Conservation (phyloP, 139 green algal genomes). For the Nannochloris sp. region DNA sequence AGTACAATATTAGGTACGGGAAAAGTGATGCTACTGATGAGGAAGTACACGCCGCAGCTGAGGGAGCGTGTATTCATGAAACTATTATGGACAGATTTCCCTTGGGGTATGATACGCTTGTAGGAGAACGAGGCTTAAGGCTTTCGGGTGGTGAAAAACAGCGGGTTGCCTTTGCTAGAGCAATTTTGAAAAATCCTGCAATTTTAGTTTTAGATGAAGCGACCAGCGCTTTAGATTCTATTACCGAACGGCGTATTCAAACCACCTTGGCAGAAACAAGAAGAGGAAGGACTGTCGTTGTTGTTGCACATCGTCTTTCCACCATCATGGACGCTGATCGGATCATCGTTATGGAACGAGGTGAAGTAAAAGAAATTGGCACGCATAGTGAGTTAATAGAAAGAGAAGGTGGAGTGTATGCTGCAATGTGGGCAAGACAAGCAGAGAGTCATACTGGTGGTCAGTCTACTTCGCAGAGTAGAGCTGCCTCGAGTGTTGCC, state of each 20-base stretch:
- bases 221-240: slow-evolving; percentile 77
- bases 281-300: slow-evolving; percentile 31
- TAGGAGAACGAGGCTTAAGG: slow-evolving; percentile 36
- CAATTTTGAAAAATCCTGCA: slow-evolving; percentile 54
- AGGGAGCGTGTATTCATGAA: slow-evolving; percentile 65
- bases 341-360: slow-evolving; percentile 24
- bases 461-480: not conserved
- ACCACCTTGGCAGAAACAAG: slow-evolving; percentile 29
- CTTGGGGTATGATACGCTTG: slow-evolving; percentile 22
- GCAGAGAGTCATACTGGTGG: slow-evolving; percentile 20
- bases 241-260: slow-evolving; percentile 42
- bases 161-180: slow-evolving; percentile 77
- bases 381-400: slow-evolving; percentile 10
- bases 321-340: slow-evolving; percentile 45
- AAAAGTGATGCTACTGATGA: slow-evolving; percentile 21
- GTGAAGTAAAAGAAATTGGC: not conserved
- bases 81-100: slow-evolving; percentile 71
- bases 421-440: slow-evolving; percentile 70
- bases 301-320: slow-evolving; percentile 50
- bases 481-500: not conserved
- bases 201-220: slow-evolving; percentile 83
- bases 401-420: slow-evolving; percentile 44
- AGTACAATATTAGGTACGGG: slow-evolving; percentile 81
- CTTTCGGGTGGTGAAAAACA: slow-evolving; percentile 77
- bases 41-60: slow-evolving; percentile 50